Evolutionary conservation across 768 basidiomycete species (phyloP).

Genomic region (Leccinum uliginosum): DNA sequence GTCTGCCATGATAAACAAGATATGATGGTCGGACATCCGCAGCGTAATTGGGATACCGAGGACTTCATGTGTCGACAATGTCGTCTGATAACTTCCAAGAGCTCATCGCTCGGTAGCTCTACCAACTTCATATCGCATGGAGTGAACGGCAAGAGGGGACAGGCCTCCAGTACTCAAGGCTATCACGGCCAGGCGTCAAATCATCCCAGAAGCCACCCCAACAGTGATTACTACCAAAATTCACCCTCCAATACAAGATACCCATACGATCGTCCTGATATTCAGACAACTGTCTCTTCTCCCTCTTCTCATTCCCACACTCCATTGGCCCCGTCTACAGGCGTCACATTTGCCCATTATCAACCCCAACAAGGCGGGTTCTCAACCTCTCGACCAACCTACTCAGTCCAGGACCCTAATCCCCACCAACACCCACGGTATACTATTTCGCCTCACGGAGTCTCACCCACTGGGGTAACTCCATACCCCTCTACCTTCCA

Average conservation of each 20-base stretch:
- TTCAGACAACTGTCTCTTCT: slow-evolving; percentile 12
- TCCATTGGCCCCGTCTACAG: slow-evolving; percentile 19
- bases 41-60: slow-evolving; percentile 80
- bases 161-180: slow-evolving; percentile 9
- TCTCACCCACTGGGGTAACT: slow-evolving; percentile 9
- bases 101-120: slow-evolving; percentile 5
- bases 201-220: slow-evolving; percentile 17
- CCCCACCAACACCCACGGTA: slow-evolving; percentile 17
- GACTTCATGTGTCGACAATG: slow-evolving; percentile 76
- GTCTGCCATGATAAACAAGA: slow-evolving; percentile 78
- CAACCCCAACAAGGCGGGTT: slow-evolving; percentile 36
- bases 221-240: slow-evolving; percentile 13
- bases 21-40: slow-evolving; percentile 53
- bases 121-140: slow-evolving; percentile 5
- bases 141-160: slow-evolving; percentile 7
- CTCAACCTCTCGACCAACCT: slow-evolving; percentile 31
- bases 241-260: slow-evolving; percentile 18
- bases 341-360: slow-evolving; percentile 36
- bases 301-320: slow-evolving; percentile 14
- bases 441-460: slow-evolving; percentile 14
- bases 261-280: slow-evolving; percentile 20
- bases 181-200: slow-evolving; percentile 13
- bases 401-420: slow-evolving; percentile 19
- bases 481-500: slow-evolving; percentile 26
- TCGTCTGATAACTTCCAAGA: slow-evolving; percentile 21